Conservation (phyloP, 2,329 filamentous ascomycete genomes). For the Dactylellina parvicollis region DNA sequence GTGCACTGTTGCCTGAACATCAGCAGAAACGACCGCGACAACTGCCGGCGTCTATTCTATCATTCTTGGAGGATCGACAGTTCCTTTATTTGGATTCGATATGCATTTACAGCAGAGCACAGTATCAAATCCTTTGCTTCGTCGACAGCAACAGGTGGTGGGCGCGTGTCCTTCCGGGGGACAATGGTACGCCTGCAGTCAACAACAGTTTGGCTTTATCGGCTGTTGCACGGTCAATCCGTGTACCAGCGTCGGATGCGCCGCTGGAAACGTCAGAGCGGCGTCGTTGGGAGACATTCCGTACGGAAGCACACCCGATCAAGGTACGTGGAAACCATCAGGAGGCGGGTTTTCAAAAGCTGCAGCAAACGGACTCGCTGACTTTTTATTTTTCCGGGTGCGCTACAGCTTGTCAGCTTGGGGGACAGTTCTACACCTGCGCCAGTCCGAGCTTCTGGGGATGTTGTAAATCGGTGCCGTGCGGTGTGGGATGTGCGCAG, state of each 20-base stretch:
- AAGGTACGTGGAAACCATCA: conserved; percentile 25
- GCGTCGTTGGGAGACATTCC: conserved; percentile 32
- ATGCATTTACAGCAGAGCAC: conserved; percentile 26
- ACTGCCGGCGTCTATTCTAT: not conserved
- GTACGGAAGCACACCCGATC: conserved; percentile 24
- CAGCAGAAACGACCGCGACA: too few species aligned
- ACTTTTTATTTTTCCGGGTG: not conserved
- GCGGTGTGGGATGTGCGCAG: conserved; percentile 26
- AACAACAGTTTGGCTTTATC: conserved; percentile 32
- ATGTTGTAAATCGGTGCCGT: conserved; percentile 42
- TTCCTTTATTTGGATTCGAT: not conserved
- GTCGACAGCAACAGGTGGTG: conserved; percentile 19
- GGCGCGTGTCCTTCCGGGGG: conserved; percentile 43
- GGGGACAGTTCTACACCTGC: conserved; percentile 45
- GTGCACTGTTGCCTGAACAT: too few species aligned
- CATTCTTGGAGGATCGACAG: not conserved
- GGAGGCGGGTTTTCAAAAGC: too few species aligned
- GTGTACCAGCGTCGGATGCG: conserved; percentile 41
- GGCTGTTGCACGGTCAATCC: conserved; percentile 48
- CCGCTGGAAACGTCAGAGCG: conserved; percentile 35
- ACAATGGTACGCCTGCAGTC: conserved; percentile 40
- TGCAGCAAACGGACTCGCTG: too few species aligned
- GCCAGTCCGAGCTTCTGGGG: conserved; percentile 39
- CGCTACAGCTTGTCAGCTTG: conserved; percentile 34
- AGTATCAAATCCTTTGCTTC: conserved; percentile 23